Evolutionary conservation across 2,329 filamentous ascomycete genomes (phyloP), one percentile per base, ranked within the genome.

Genomic region (Alternaria incomplexa): DNA sequence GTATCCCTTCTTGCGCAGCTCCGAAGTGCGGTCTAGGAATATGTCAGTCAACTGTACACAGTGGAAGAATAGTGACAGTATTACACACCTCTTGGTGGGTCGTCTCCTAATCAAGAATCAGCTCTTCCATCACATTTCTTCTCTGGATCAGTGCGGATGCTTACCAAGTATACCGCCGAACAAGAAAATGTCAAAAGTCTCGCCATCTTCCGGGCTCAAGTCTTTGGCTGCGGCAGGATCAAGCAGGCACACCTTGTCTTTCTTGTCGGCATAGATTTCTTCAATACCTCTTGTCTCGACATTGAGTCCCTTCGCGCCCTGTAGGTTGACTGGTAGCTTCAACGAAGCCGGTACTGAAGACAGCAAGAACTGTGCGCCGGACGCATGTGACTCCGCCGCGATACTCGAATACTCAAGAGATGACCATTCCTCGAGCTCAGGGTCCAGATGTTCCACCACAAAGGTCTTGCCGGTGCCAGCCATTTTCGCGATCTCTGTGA

Each of bases 361-460:
- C 62, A 97, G 87, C 69, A 93, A 88, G 79, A 98, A 97, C 55
- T 85, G 85, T 58, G 89, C 88, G 32, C 87, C 87, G 4, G 88
- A 82, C 23, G 86, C 85, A 66, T 88, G 83, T 56, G 91, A 93
- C 84, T 99, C 96, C 64, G 87, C 84, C 55, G 93, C 93, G 78
- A 99, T 97, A 75, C 91, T 88, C 58, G 89, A 84, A 83, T 99
- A 99, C 83, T 99, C 96, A 56, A 98, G 88, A 67, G 93, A 89
- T 23, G 96, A 98, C 96, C 96, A 99, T 44, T 89, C 88, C 32
- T 96, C 96, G 28, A 99, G 87, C 81, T 99, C 96, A 44, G 92
- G 90, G 83, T 99, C 96, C 68, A 99, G 89, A 81, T 99, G 95
- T 84, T 98, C 95, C 73, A 98, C 94, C 74, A 98, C 92, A 82